Conservation (phyloP, 257 asterid genomes). For the Nicotiana attenuata region DNA sequence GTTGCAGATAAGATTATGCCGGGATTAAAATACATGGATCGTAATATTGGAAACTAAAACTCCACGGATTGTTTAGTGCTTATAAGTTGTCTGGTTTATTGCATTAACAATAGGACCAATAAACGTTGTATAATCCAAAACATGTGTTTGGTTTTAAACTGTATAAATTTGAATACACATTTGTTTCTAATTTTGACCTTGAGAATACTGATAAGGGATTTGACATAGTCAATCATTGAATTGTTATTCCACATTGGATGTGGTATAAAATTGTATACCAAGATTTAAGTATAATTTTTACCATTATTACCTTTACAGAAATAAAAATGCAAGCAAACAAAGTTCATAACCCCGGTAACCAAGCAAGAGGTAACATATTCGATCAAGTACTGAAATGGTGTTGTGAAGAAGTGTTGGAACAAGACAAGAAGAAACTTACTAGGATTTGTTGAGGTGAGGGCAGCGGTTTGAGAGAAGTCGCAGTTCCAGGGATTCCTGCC, state of each 20-base stretch:
- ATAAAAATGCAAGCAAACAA: background rate
- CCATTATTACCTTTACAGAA: background rate
- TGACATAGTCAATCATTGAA: background rate
- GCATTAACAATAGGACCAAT: background rate
- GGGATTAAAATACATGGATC: background rate
- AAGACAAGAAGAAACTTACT: conserved; percentile 39
- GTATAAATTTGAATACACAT: background rate
- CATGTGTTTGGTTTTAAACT: background rate
- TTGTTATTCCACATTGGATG: background rate
- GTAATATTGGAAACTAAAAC: background rate
- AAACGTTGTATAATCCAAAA: background rate
- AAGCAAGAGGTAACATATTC: background rate
- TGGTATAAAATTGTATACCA: background rate
- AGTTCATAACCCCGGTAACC: background rate
- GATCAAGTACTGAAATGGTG: background rate
- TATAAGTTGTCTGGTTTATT: background rate
- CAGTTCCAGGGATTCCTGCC: conserved; percentile 78
- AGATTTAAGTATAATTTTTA: background rate
- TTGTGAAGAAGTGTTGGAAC: background rate
- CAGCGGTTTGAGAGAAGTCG: conserved; percentile 63
- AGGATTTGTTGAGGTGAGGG: conserved; percentile 53
- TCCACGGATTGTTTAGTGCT: background rate
- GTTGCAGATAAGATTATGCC: background rate
- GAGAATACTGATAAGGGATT: background rate
- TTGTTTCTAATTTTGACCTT: no score